Percentiles rank a stretch among this genome's conserved stretches.
Conservation (phyloP, 352 stramenopile genomes). For the Phytopythium cucurbitacearum region DNA sequence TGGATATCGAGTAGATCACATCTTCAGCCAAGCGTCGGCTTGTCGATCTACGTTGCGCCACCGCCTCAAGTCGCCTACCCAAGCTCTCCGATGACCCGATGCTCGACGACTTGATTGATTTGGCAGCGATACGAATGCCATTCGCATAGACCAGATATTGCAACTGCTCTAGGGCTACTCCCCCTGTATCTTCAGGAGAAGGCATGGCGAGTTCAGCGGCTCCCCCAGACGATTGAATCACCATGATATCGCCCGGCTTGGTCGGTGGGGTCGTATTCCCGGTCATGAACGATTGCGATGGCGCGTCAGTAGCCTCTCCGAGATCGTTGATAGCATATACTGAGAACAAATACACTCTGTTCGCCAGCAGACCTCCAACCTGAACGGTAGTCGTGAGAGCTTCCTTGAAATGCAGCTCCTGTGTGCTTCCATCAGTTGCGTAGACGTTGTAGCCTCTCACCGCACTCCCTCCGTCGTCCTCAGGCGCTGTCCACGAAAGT, state of each 20-base stretch:
- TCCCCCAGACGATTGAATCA: slow-evolving; percentile 32
- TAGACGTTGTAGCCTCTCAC: slow-evolving; percentile 41
- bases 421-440: slow-evolving; percentile 6
- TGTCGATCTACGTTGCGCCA: not conserved
- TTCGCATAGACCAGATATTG: slow-evolving; percentile 44
- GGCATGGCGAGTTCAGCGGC: slow-evolving; percentile 25
- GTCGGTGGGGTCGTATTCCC: slow-evolving; percentile 20
- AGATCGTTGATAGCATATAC: slow-evolving; percentile 46
- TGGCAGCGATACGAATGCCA: slow-evolving; percentile 14
- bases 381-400: slow-evolving; percentile 4
- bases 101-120: slow-evolving; percentile 10
- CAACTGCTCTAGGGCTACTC: slow-evolving; percentile 18
- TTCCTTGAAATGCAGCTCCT: slow-evolving; percentile 4
- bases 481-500: slow-evolving; percentile 32
- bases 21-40: slow-evolving; percentile 3
- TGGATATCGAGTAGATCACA: slow-evolving; percentile 6
- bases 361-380: slow-evolving; percentile 35
- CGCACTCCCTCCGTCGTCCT: slow-evolving; percentile 48
- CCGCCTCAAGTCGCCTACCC: slow-evolving; percentile 3
- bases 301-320: slow-evolving; percentile 29
- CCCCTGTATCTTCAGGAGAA: slow-evolving; percentile 38
- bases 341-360: slow-evolving; percentile 39
- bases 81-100: no score
- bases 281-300: slow-evolving; percentile 20
- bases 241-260: slow-evolving; percentile 13